Percentiles rank a stretch among this genome's conserved stretches.
Evolutionary conservation across 768 basidiomycete species (phyloP).

Genomic region (Mycena albidolilacea): DNA sequence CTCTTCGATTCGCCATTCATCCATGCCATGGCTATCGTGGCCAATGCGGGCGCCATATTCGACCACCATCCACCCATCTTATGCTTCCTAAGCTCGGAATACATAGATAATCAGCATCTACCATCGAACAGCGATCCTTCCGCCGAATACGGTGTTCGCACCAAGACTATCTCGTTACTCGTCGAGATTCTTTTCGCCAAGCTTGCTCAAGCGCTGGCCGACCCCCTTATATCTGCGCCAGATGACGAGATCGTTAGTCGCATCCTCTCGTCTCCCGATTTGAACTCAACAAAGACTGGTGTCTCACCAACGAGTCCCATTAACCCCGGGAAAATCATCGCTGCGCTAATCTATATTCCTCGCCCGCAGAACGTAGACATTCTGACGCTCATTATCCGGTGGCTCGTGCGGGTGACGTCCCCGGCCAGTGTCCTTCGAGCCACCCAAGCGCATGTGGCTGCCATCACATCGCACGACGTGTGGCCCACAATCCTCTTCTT

Average conservation of each 20-base stretch:
- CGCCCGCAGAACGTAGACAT: conserved; percentile 14
- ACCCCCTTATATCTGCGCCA: background rate
- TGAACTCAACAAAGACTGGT: background rate
- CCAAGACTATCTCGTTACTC: conserved; percentile 27
- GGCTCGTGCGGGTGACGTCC: conserved; percentile 34
- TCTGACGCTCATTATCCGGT: conserved; percentile 29
- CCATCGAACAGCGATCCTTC: conserved; percentile 35
- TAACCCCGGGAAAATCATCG: conserved; percentile 23
- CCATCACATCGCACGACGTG: conserved; percentile 15
- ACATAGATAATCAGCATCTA: conserved; percentile 26
- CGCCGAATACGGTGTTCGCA: conserved; percentile 22
- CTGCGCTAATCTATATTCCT: conserved; percentile 23
- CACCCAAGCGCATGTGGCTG: conserved; percentile 11
- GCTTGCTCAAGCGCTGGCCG: conserved; percentile 2
- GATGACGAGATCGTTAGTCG: conserved; percentile 16
- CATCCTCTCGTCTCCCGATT: background rate
- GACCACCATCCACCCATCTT: conserved; percentile 17
- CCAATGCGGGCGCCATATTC: conserved; percentile 21
- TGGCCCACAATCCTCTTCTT: conserved; percentile 36
- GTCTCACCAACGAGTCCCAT: background rate
- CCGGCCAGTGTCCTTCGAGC: conserved; percentile 26
- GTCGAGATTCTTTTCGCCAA: conserved; percentile 31
- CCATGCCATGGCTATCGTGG: conserved; percentile 30
- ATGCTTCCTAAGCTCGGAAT: conserved; percentile 32
- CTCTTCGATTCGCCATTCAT: conserved; percentile 31